phyloP scores from a whole-genome alignment of 2,329 filamentous ascomycete genomes.

The Tolypocladium endophyticum region DNA sequence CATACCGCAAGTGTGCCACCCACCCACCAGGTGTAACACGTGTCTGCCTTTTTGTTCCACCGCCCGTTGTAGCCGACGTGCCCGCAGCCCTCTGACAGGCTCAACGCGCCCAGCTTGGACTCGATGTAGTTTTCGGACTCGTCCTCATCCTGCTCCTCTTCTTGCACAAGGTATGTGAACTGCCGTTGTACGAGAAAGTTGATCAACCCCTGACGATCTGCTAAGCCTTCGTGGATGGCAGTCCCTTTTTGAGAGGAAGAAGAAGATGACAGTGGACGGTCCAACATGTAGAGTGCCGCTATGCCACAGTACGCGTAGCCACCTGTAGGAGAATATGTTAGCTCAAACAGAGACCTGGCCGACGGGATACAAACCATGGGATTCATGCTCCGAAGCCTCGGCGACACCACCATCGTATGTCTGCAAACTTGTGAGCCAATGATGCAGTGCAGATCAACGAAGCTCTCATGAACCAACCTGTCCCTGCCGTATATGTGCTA shows the following conservation, averaged over 20 bases:
- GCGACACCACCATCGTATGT: constrained; percentile 79
- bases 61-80: constrained; percentile 80
- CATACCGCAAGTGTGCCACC: constrained; percentile 47
- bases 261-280: constrained; percentile 38
- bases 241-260: constrained; percentile 8
- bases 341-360: neutral
- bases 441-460: neutral
- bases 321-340: constrained; percentile 34
- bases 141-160: constrained; percentile 34
- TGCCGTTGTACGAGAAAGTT: constrained; percentile 57
- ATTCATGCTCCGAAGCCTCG: constrained; percentile 68
- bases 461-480: constrained; percentile 24
- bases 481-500: constrained; percentile 58
- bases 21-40: constrained; percentile 95
- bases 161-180: constrained; percentile 44
- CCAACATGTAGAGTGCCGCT: constrained; percentile 65
- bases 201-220: constrained; percentile 19
- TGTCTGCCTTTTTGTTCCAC: constrained; percentile 84
- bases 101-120: constrained; percentile 22
- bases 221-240: constrained; percentile 24
- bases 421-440: constrained; percentile 25
- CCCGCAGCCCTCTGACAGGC: constrained; percentile 19
- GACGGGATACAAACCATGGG: constrained; percentile 52
- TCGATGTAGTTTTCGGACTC: constrained; percentile 28
- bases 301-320: constrained; percentile 89